These are phyloP conservation scores for Coniochaeta pulveracea DNA, from an alignment of 2,329 filamentous ascomycete genomes.

Conservation along the genomic window DNA sequence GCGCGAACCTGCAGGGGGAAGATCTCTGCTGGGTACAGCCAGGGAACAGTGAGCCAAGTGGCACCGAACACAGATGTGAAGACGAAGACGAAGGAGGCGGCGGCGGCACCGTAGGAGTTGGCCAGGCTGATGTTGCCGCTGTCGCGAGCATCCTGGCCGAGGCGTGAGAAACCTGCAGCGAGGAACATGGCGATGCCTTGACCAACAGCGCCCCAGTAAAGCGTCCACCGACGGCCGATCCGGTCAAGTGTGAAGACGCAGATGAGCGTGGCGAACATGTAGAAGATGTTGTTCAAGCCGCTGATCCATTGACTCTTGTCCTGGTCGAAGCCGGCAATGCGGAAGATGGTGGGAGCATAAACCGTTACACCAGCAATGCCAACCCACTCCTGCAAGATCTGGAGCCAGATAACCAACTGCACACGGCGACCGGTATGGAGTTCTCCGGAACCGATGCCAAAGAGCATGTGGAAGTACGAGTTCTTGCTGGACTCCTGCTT, in stretches of 20 bases:
- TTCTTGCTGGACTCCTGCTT: constrained; percentile 41
- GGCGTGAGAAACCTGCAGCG: constrained; percentile 13
- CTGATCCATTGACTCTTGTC: constrained; percentile 53
- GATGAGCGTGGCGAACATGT: constrained; percentile 53
- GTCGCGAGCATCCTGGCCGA: constrained; percentile 47
- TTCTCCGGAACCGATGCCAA: constrained; percentile 52
- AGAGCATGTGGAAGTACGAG: constrained; percentile 55
- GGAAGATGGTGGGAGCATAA: constrained; percentile 47
- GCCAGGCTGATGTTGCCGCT: constrained; percentile 21
- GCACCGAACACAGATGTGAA: constrained; percentile 29
- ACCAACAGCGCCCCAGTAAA: constrained; percentile 55
- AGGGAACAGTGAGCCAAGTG: constrained; percentile 39
- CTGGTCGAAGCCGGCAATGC: constrained; percentile 53
- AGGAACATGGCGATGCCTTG: constrained; percentile 59
- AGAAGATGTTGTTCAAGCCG: constrained; percentile 39
- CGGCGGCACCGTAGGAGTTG: constrained; percentile 17
- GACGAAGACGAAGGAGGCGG: constrained; percentile 24
- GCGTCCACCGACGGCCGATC: constrained; percentile 57
- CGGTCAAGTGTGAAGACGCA: constrained; percentile 60
- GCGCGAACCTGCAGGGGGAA: constrained; percentile 61
- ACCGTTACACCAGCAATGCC: constrained; percentile 61
- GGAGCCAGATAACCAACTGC: constrained; percentile 59
- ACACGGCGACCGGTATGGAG: constrained; percentile 57
- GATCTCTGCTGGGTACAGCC: constrained; percentile 55
- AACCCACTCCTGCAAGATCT: constrained; percentile 61